phyloP scores from a whole-genome alignment of 306 rosid species.

The Cucumis melo region DNA sequence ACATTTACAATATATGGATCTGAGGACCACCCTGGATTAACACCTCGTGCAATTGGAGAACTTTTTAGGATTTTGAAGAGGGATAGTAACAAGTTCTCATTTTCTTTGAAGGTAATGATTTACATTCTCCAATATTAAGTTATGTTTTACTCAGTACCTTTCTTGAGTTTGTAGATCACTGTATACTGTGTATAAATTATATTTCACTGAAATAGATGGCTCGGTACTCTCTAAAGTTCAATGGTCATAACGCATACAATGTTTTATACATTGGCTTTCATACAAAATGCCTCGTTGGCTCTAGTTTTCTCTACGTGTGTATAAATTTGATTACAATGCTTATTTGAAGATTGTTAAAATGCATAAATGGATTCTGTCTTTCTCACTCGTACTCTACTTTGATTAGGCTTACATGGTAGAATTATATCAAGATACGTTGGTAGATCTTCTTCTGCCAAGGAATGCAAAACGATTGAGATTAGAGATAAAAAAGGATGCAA shows the following conservation, averaged over 20 bases:
- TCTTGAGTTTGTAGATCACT: background rate
- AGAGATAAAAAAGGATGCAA: constrained; percentile 87
- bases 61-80: constrained; percentile 57
- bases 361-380: background rate
- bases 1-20: constrained; percentile 82
- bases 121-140: background rate
- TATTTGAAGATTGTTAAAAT: too few relatives aligned
- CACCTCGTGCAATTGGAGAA: constrained; percentile 69
- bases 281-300: background rate
- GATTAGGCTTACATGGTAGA: constrained; percentile 86
- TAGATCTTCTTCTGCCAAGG: constrained; percentile 73
- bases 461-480: constrained; percentile 53
- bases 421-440: constrained; percentile 85
- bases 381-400: background rate
- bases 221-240: background rate
- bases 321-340: background rate
- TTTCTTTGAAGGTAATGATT: constrained; percentile 57
- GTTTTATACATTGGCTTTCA: background rate
- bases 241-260: background rate
- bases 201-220: background rate
- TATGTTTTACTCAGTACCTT: background rate
- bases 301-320: background rate
- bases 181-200: background rate
- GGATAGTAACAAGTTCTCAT: constrained; percentile 60
- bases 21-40: constrained; percentile 63